A percentile compares a stretch with the other conserved stretches of the same genome.
Evolutionary conservation across 345 rosid genomes (phyloP).

Genomic region (Ailanthus altissimus): DNA sequence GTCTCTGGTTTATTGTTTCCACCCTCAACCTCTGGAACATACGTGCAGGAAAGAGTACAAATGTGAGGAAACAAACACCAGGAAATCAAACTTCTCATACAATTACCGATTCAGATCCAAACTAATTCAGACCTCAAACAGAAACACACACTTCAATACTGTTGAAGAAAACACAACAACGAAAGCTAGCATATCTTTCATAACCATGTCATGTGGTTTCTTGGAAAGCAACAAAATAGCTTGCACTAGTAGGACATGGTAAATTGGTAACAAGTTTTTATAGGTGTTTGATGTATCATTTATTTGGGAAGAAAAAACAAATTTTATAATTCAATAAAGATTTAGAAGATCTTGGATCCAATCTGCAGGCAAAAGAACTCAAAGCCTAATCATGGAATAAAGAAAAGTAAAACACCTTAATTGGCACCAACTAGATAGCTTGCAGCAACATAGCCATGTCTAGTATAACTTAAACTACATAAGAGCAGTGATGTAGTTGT

Average conservation of each 20-base stretch:
- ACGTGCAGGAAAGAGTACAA: background rate
- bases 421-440: background rate
- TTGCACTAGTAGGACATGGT: background rate
- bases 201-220: background rate
- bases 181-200: background rate
- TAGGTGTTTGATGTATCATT: background rate
- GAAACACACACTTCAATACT: background rate
- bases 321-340: background rate
- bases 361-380: background rate
- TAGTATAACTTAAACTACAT: background rate
- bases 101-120: background rate
- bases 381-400: background rate
- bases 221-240: too few species aligned
- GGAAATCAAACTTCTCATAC: background rate
- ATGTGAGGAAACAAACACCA: background rate
- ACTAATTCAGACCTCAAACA: background rate
- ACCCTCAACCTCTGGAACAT: slow-evolving; percentile 46
- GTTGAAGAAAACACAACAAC: background rate
- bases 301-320: background rate
- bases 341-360: background rate
- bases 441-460: background rate
- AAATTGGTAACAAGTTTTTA: background rate
- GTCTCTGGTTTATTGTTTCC: slow-evolving; percentile 64
- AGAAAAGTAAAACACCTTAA: too few species aligned
- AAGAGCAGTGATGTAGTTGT: background rate